Conservation (phyloP, 148 eudicot genomes). For the Simmondsia chinensis region DNA sequence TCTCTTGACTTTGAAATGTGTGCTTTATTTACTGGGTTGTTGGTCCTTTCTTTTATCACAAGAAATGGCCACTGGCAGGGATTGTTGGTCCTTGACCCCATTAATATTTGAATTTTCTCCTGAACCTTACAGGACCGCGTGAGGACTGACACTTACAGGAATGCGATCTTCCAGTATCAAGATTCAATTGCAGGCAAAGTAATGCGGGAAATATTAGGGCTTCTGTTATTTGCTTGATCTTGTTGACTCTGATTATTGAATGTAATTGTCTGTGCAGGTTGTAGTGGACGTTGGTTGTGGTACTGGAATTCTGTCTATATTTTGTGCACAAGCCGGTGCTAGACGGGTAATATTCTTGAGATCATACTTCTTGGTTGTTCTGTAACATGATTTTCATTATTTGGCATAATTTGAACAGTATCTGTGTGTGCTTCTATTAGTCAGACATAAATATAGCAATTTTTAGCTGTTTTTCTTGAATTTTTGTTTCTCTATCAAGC, state of each 20-base stretch:
- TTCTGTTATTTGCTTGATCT: neutral
- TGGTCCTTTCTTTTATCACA: too few species aligned
- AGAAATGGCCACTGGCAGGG: too few species aligned
- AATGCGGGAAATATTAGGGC: conserved; percentile 13
- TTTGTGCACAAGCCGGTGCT: conserved; percentile 99
- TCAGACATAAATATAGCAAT: too few species aligned
- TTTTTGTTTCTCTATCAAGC: too few species aligned
- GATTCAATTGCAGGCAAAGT: conserved; percentile 81
- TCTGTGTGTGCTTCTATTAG: too few species aligned
- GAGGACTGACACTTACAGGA: conserved; percentile 86
- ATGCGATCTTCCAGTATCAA: conserved; percentile 76
- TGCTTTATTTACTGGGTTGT: too few species aligned
- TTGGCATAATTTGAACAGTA: too few species aligned
- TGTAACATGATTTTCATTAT: too few species aligned
- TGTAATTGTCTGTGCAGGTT: conserved; percentile 42
- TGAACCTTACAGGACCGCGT: conserved; percentile 66
- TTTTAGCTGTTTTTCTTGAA: too few species aligned
- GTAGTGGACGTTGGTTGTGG: conserved; percentile 99
- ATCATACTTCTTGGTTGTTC: neutral
- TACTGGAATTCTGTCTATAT: conserved; percentile 92
- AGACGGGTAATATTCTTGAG: conserved; percentile 44
- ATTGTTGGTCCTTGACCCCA: too few species aligned
- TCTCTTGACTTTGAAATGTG: too few species aligned
- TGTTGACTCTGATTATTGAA: too few species aligned
- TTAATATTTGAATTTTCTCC: neutral